Base-by-base conservation (phyloP, 352 stramenopile species). In the Phytophthora multivora region DNA sequence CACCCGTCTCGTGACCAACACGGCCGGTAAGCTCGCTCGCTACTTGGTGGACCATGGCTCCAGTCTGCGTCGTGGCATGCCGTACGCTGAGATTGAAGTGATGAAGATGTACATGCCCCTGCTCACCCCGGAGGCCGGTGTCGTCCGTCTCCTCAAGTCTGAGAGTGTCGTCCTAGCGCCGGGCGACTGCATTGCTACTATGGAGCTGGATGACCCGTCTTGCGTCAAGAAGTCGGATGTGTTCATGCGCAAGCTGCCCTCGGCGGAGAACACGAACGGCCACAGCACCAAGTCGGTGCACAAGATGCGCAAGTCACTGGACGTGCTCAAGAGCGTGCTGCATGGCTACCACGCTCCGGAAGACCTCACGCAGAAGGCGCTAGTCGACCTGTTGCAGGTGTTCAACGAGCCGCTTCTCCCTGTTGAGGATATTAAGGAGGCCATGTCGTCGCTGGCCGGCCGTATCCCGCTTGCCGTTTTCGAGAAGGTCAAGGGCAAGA, bases 41-140 rank as follows among this genome's bases (percentile, higher is more conserved):
- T 99, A 98, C 73, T 82, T 99, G n/a, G 96, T 99, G 23, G 81
- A 97, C 28, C 95, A 99, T 66, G 97, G 97, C 19, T 83, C 95
- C 16, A 90, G 94, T 8, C 73, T 96, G 28, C 84, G 84, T 70
- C 85, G 86, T 38, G 86, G 84, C 33, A 95, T 91, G 79, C 86
- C 88, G 57, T 96, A 91, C 66, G 88, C 86, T 33, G 88, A 96
- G 64, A 91, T 96, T 13, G 88, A 96, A 61, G 98, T 99, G n/a
- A 99, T 99, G 98, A 99, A 99, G 86, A 99, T 99, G 98, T 99
- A 99, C 85, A 99, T 99, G 97, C 97, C 97, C 19, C 83, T 99
- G 36, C 91, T 98, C 58, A 98, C 98, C 0, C 96, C 96, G 21
- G 98, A 99, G 77, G 84, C 83, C 33, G 98, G 98, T 81, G 76